Conservation (phyloP, 768 basidiomycete genomes). For the Mycena alexandri region DNA sequence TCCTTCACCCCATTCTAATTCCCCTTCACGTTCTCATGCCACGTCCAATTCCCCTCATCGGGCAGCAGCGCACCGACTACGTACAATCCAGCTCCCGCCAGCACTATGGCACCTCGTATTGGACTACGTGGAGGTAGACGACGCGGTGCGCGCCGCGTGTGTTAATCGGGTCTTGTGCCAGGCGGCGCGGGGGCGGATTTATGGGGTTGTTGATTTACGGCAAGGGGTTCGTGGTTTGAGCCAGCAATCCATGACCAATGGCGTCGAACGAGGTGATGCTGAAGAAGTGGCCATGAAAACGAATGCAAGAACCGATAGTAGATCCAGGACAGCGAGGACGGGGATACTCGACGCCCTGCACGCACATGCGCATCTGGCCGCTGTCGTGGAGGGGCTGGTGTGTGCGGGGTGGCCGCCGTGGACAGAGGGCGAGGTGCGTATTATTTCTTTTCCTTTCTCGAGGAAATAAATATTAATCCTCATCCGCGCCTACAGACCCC, state of each 20-base stretch:
- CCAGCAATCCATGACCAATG: background rate
- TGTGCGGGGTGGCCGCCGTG: conserved; percentile 35
- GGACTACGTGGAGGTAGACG: background rate
- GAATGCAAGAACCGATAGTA: background rate
- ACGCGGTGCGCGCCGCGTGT: conserved; percentile 12
- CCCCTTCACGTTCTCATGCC: too few relatives aligned
- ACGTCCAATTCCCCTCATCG: too few relatives aligned
- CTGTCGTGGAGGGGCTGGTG: conserved; percentile 25
- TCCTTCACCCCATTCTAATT: background rate
- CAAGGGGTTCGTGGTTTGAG: too few relatives aligned
- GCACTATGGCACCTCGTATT: conserved; percentile 15
- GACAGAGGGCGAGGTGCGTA: background rate
- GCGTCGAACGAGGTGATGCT: too few relatives aligned
- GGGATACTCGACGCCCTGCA: conserved; percentile 1
- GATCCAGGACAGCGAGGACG: background rate
- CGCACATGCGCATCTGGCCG: conserved; percentile 13
- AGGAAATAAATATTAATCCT: too few relatives aligned
- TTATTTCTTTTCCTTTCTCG: background rate
- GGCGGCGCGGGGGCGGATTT: conserved; percentile 22
- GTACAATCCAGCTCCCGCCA: background rate
- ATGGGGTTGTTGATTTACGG: conserved; percentile 16
- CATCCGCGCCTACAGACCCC: background rate
- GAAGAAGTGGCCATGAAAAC: too few relatives aligned
- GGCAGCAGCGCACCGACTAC: too few relatives aligned
- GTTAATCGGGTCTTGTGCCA: conserved; percentile 14